Base-by-base conservation (phyloP, 805 yeast genomes). In the Maudiozyma serrabonitensis region DNA sequence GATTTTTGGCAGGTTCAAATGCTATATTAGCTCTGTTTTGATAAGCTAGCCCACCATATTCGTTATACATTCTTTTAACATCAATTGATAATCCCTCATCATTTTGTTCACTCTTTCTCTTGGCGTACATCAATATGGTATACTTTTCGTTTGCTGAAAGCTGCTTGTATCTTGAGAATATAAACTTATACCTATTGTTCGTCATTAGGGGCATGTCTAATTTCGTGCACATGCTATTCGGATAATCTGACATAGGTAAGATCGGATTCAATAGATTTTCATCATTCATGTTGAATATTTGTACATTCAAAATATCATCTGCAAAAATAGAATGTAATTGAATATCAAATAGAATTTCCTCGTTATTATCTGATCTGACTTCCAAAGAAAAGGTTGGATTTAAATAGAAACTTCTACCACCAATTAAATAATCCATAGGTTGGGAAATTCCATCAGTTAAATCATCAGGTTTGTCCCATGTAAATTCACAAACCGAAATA, bases 341-440 rank as follows among this genome's bases (percentile, higher is more conserved):
- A 11, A 63, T 25, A 39, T 57, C 52, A 16, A 56, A 25, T 19
- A 56, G 31, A 1, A 50, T 42, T 15, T 58, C 56, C 23, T 45
- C 43, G 1, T 50, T 13, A 1, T 12, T 16, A 16, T 39, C 21
- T 21, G 54, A 48, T 1, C 15, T 23, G 23, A 59, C 28, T 12
- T 52, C 46, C 25, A 62, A 31, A 41, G 51, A 40, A 43, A 58
- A 59, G 7, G 64, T 56, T 3, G 66, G 64, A 41, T 60, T 60
- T 49, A 46, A 49, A 44, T 47, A 60, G 44, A 52, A 60, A 13
- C 49, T 43, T 4, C 31, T 16, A 8, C 32, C 25, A 19, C 32
- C 40, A 41, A 48, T 9, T n/a, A 44, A 16, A 15, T 28, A n/a
- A 4, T 23, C 15, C 3, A n/a, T 35, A 35, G 18, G 32, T 28